Conservation (phyloP, 139 green algal genomes). For the Haematococcus sp. region DNA sequence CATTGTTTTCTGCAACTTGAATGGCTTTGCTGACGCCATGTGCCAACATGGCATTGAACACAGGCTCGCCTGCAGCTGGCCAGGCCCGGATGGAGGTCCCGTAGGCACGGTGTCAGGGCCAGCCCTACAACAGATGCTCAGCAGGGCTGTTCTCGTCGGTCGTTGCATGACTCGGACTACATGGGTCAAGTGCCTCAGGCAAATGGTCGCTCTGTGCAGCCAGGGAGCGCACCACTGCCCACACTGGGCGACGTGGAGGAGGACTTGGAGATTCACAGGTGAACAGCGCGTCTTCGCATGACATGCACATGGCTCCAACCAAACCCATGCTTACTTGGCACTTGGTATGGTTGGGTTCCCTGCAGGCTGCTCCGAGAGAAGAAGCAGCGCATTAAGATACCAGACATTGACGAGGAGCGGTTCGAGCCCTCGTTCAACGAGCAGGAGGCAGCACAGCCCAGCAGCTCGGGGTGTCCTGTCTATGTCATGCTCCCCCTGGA, state of each 20-base stretch:
- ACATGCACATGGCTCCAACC: not conserved
- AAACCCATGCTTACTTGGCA: slow-evolving; percentile 3
- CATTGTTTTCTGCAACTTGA: too few species aligned
- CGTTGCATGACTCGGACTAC: too few species aligned
- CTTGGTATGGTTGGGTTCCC: not conserved
- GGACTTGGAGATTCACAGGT: slow-evolving; percentile 37
- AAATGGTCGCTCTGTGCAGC: too few species aligned
- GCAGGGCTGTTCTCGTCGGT: too few species aligned
- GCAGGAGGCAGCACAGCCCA: slow-evolving; percentile 7
- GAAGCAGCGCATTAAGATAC: slow-evolving; percentile 32
- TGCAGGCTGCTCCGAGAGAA: slow-evolving; percentile 45
- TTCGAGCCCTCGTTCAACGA: slow-evolving; percentile 11
- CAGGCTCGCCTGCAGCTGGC: too few species aligned
- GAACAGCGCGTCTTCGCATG: not conserved
- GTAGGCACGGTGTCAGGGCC: too few species aligned
- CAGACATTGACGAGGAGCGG: slow-evolving; percentile 32
- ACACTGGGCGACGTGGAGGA: slow-evolving; percentile 20
- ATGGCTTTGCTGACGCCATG: too few species aligned
- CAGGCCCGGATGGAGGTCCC: too few species aligned
- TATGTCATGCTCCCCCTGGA: slow-evolving; percentile 99
- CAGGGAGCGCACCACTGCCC: too few species aligned
- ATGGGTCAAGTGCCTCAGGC: too few species aligned
- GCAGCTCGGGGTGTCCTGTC: slow-evolving; percentile 71
- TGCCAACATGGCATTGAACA: too few species aligned
- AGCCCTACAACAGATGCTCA: too few species aligned